phyloP scores from a whole-genome alignment of 169 alveolate species.

The Plasmodium fragile region DNA sequence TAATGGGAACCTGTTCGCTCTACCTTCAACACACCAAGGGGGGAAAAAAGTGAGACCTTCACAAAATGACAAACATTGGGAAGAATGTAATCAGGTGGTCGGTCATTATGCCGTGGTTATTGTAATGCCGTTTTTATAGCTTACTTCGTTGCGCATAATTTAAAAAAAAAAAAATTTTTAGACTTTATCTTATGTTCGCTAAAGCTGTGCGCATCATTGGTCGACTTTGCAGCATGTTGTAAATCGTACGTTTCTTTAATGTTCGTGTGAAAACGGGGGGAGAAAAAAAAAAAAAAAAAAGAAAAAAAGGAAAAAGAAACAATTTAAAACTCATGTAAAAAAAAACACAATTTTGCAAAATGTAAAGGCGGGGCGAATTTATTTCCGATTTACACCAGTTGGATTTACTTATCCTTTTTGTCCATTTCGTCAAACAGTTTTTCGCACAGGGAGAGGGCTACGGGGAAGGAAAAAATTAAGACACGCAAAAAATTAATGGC shows the following conservation, averaged over 20 bases:
- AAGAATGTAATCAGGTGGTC: neutral
- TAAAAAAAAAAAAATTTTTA: too few species aligned
- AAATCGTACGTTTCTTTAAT: neutral
- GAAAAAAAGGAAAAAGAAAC: neutral
- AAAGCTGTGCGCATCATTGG: neutral
- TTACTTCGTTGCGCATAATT: neutral
- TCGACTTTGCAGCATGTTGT: neutral
- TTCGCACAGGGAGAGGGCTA: conserved; percentile 55
- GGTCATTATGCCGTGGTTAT: neutral
- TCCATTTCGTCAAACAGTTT: conserved; percentile 59
- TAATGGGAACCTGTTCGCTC: neutral
- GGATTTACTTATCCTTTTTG: conserved; percentile 9
- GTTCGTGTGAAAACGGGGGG: neutral
- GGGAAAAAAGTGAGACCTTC: neutral
- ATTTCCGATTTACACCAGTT: neutral
- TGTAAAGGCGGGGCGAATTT: neutral
- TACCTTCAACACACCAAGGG: neutral
- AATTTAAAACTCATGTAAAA: neutral
- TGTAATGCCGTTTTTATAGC: neutral
- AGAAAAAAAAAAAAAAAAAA: neutral
- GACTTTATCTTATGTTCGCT: neutral
- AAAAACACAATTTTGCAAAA: neutral
- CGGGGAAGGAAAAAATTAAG: neutral
- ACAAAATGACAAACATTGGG: neutral
- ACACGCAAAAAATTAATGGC: neutral